These are phyloP conservation scores for Fraxinus quadrangulata DNA, from an alignment of 257 asterid species.

Conservation along the genomic window DNA sequence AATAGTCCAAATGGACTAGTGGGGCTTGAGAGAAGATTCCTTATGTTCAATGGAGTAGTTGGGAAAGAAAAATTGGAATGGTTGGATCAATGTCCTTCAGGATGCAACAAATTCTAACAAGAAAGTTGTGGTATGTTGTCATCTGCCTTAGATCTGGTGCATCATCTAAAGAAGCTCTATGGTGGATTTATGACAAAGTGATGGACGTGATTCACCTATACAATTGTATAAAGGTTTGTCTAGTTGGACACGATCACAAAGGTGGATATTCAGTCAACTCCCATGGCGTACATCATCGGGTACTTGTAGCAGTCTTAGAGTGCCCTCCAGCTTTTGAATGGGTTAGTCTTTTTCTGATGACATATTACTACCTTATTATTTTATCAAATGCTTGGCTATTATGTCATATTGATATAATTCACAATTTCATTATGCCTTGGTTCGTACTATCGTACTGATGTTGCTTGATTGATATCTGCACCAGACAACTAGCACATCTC, in stretches of 20 bases:
- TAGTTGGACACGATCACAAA: slow-evolving; percentile 77
- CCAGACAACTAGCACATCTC: background rate
- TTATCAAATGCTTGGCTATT: background rate
- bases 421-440: background rate
- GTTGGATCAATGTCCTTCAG: slow-evolving; percentile 61
- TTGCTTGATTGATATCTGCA: background rate
- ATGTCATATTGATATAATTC: background rate
- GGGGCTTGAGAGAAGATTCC: slow-evolving; percentile 71
- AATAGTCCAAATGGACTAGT: slow-evolving; percentile 82
- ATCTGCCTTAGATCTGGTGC: slow-evolving; percentile 68
- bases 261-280: slow-evolving; percentile 73
- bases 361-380: slow-evolving; percentile 38
- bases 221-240: slow-evolving; percentile 75
- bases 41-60: slow-evolving; percentile 81
- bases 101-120: slow-evolving; percentile 63
- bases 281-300: slow-evolving; percentile 77
- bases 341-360: slow-evolving; percentile 60
- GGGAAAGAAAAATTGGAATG: slow-evolving; percentile 80
- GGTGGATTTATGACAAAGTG: slow-evolving; percentile 89
- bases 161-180: slow-evolving; percentile 52
- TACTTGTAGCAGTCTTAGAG: slow-evolving; percentile 87
- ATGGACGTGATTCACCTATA: slow-evolving; percentile 71
- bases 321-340: slow-evolving; percentile 86
- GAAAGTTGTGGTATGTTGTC: slow-evolving; percentile 75
- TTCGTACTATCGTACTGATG: background rate